phyloP scores from a whole-genome alignment of 331 rosid genomes.

The Ulmus americana region DNA sequence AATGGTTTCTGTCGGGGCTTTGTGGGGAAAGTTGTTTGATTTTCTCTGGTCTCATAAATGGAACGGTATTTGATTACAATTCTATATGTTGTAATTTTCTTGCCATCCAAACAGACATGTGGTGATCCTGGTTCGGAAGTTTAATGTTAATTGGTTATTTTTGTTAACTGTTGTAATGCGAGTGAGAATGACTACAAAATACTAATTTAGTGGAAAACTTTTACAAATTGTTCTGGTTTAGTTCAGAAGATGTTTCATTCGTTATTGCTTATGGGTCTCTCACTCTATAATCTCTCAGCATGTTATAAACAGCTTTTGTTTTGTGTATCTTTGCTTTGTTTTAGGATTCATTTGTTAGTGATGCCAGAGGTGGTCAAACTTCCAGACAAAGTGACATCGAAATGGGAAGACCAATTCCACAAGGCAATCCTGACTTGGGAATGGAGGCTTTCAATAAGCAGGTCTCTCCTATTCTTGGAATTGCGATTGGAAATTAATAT shows the following conservation, averaged over 20 bases:
- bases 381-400: conserved; percentile 72
- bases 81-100: neutral
- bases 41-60: neutral
- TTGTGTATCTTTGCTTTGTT: conserved; percentile 18
- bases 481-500: conserved; percentile 10
- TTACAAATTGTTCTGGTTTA: neutral
- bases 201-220: neutral
- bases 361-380: conserved; percentile 53
- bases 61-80: neutral
- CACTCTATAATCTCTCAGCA: conserved; percentile 8
- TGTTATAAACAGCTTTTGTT: conserved; percentile 15
- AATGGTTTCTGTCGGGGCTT: too few species aligned
- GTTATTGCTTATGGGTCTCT: neutral
- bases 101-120: neutral
- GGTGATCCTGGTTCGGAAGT: neutral
- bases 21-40: neutral
- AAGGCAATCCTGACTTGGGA: conserved; percentile 53
- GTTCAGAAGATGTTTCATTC: neutral
- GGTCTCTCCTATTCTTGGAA: conserved; percentile 36
- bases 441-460: conserved; percentile 85
- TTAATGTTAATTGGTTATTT: neutral
- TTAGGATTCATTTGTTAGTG: conserved; percentile 73
- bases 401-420: conserved; percentile 60
- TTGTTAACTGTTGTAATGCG: neutral
- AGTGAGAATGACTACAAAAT: neutral